Evolutionary conservation across 2,329 filamentous ascomycete species (phyloP).

Genomic region (Furcasterigmium furcatum): DNA sequence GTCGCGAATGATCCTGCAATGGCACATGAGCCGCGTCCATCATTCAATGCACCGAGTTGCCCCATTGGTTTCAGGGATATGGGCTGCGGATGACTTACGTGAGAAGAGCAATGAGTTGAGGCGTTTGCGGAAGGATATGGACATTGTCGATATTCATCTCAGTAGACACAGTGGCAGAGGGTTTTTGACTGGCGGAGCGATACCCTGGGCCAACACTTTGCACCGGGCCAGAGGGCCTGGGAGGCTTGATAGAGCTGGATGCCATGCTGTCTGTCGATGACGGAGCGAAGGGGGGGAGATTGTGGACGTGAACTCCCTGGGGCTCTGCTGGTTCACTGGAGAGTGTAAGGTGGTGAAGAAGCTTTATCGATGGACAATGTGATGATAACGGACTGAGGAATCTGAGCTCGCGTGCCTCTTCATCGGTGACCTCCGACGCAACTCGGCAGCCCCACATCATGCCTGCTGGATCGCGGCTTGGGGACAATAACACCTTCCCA

Average conservation of each 20-base stretch:
- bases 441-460: neutral
- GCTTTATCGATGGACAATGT: neutral
- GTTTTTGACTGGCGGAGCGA: slow-evolving; percentile 71
- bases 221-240: slow-evolving; percentile 24
- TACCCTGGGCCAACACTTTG: slow-evolving; percentile 80
- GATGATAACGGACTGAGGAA: neutral
- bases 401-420: neutral
- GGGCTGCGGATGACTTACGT: slow-evolving; percentile 64
- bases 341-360: too few species aligned
- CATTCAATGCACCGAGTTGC: slow-evolving; percentile 4
- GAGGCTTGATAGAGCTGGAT: slow-evolving; percentile 5
- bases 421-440: neutral
- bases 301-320: too few species aligned
- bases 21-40: neutral
- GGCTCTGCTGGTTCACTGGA: too few species aligned
- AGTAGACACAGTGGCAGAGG: slow-evolving; percentile 84
- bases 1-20: slow-evolving; percentile 87
- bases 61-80: too few species aligned
- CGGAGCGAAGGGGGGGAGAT: too few species aligned
- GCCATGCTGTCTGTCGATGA: too few species aligned
- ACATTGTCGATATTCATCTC: slow-evolving; percentile 82
- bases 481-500: too few species aligned
- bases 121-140: slow-evolving; percentile 85
- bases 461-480: too few species aligned
- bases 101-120: slow-evolving; percentile 93